Evolutionary conservation across 177 flowering plant species (phyloP).

Genomic region (Vitis hybrid): DNA sequence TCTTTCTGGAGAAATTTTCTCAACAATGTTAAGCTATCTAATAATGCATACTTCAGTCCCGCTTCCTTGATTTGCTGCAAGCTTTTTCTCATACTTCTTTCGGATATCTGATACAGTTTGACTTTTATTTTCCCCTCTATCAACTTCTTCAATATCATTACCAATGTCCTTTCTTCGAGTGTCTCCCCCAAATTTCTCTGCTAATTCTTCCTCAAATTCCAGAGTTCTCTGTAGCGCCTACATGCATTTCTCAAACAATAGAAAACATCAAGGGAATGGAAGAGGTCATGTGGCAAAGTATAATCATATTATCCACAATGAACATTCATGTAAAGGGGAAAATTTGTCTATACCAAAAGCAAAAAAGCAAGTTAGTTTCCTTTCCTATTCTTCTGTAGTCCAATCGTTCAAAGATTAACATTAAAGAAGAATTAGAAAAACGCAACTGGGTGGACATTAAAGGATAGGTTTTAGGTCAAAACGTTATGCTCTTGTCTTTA

Average conservation of each 20-base stretch:
- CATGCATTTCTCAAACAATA: background rate
- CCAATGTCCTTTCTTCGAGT: slow-evolving; percentile 48
- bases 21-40: background rate
- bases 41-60: slow-evolving; percentile 52
- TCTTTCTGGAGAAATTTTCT: background rate
- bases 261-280: too few species aligned
- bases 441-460: too few species aligned
- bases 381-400: too few species aligned
- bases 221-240: slow-evolving; percentile 91
- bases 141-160: slow-evolving; percentile 58
- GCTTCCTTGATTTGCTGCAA: slow-evolving; percentile 66
- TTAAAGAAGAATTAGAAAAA: too few species aligned
- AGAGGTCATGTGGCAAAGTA: too few species aligned
- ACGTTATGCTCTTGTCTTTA: too few species aligned
- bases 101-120: slow-evolving; percentile 77
- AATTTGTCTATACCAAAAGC: too few species aligned
- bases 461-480: too few species aligned
- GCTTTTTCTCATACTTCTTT: slow-evolving; percentile 91
- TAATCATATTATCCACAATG: too few species aligned
- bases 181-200: slow-evolving; percentile 94
- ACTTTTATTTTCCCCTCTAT: slow-evolving; percentile 45
- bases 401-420: too few species aligned
- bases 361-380: too few species aligned
- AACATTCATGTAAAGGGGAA: too few species aligned
- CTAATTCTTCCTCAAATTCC: slow-evolving; percentile 97